Percentiles rank a stretch among this genome's conserved stretches.
Conservation (phyloP, 2,329 filamentous ascomycete species). For the Hansfordia pulvinata region DNA sequence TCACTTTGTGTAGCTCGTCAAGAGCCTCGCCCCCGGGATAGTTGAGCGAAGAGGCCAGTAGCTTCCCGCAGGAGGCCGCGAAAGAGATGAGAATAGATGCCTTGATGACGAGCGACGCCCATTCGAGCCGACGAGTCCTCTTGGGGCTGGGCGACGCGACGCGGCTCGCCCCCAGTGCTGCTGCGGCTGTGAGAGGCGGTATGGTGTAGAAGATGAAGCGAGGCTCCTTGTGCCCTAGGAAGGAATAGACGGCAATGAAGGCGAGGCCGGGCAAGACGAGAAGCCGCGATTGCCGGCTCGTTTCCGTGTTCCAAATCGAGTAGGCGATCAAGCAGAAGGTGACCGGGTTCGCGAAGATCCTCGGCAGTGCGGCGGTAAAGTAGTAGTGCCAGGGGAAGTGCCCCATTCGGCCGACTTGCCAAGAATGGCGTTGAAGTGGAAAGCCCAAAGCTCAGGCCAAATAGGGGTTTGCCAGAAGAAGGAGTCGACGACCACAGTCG, state of each 20-base stretch:
- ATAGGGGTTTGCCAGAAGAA: conserved; percentile 83
- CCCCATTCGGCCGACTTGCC: conserved; percentile 83
- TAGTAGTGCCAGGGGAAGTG: conserved; percentile 75
- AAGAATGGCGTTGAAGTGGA: conserved; percentile 81
- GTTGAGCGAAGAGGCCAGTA: conserved; percentile 74
- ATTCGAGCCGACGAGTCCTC: conserved; percentile 51
- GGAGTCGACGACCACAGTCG: conserved; percentile 70
- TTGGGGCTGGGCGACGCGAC: conserved; percentile 56
- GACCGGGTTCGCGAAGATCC: conserved; percentile 71
- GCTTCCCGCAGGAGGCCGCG: conserved; percentile 47
- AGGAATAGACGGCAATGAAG: conserved; percentile 70
- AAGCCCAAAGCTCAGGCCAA: conserved; percentile 84
- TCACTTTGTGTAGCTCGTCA: too few relatives aligned
- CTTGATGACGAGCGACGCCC: conserved; percentile 37
- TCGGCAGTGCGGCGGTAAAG: conserved; percentile 67
- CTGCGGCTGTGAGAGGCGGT: conserved; percentile 65
- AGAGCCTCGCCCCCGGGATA: conserved; percentile 86
- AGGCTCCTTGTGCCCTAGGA: conserved; percentile 91
- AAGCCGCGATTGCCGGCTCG: conserved; percentile 25
- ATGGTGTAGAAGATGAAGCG: conserved; percentile 87
- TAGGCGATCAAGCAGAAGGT: conserved; percentile 40
- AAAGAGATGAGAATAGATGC: conserved; percentile 48
- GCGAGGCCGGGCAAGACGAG: conserved; percentile 52
- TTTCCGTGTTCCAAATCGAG: conserved; percentile 33
- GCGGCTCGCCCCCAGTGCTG: conserved; percentile 60